A percentile compares a stretch with the other conserved stretches of the same genome.
Conservation (phyloP, 108 stramenopile species). For the Schizochytrium sp. region DNA sequence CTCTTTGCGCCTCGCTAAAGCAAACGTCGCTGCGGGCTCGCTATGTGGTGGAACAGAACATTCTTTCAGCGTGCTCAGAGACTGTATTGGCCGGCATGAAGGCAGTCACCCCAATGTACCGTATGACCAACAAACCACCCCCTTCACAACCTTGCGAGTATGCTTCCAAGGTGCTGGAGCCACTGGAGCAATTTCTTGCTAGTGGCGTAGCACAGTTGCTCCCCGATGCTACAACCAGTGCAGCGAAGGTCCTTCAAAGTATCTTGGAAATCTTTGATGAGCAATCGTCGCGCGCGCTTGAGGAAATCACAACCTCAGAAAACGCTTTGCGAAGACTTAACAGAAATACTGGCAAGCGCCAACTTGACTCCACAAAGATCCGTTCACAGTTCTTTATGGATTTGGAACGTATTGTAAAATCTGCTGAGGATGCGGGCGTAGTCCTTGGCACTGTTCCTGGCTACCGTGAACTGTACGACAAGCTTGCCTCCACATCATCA, state of each 20-base stretch:
- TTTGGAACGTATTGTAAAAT: constrained; percentile 34
- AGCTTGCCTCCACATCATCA: background rate
- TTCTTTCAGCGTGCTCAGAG: background rate
- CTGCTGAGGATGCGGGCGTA: background rate
- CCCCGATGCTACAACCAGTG: background rate
- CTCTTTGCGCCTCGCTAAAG: background rate
- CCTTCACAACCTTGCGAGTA: constrained; percentile 22
- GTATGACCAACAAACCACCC: constrained; percentile 52
- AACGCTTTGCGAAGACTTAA: constrained; percentile 37
- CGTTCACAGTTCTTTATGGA: constrained; percentile 7
- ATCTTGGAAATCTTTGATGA: constrained; percentile 17
- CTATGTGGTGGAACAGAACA: constrained; percentile 5
- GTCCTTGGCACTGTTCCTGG: background rate
- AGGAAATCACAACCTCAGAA: constrained; percentile 43
- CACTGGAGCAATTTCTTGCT: background rate
- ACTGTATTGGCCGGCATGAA: constrained; percentile 24
- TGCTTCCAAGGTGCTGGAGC: constrained; percentile 17
- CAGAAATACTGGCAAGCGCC: constrained; percentile 54
- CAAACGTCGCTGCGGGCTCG: background rate
- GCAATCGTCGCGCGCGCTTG: background rate
- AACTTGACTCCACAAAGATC: constrained; percentile 39
- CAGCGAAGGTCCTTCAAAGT: background rate
- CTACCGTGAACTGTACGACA: background rate
- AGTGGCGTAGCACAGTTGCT: background rate
- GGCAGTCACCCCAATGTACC: constrained; percentile 53